phyloP scores from a whole-genome alignment of 257 asterid genomes.

The Agastache rugosa region DNA sequence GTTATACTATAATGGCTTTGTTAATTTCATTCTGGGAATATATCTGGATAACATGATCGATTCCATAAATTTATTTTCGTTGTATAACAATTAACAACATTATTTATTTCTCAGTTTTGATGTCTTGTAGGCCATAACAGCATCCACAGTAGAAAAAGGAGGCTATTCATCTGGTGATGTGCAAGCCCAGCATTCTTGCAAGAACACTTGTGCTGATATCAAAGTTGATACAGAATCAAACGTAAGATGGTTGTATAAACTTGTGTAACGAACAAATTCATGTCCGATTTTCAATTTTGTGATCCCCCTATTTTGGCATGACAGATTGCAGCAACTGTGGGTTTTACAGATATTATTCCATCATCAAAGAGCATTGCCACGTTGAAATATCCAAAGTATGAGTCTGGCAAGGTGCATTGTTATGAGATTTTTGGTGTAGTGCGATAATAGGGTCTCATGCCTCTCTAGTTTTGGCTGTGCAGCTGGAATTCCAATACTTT shows the following conservation, averaged over 20 bases:
- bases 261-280: not conserved
- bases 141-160: constrained; percentile 83
- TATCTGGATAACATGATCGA: too few relatives aligned
- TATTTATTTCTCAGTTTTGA: not conserved
- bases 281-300: not conserved
- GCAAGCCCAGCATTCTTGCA: constrained; percentile 68
- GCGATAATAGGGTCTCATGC: not conserved
- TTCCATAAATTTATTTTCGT: too few relatives aligned
- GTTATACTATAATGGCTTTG: too few relatives aligned
- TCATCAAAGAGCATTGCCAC: constrained; percentile 77
- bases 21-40: too few relatives aligned
- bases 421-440: not conserved
- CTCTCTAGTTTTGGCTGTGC: constrained; percentile 34
- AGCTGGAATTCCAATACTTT: constrained; percentile 73
- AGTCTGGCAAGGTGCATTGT: constrained; percentile 77
- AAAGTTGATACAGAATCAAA: constrained; percentile 94
- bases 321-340: constrained; percentile 69
- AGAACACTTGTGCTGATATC: constrained; percentile 60
- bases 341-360: constrained; percentile 59
- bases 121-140: constrained; percentile 68
- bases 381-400: constrained; percentile 71
- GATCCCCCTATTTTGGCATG: constrained; percentile 29
- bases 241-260: constrained; percentile 45
- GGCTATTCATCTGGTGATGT: constrained; percentile 89
- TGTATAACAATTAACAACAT: too few relatives aligned